Percentiles rank a stretch among this genome's conserved stretches.
Conservation (phyloP, 352 stramenopile species). For the Globisporangium middletonii region DNA sequence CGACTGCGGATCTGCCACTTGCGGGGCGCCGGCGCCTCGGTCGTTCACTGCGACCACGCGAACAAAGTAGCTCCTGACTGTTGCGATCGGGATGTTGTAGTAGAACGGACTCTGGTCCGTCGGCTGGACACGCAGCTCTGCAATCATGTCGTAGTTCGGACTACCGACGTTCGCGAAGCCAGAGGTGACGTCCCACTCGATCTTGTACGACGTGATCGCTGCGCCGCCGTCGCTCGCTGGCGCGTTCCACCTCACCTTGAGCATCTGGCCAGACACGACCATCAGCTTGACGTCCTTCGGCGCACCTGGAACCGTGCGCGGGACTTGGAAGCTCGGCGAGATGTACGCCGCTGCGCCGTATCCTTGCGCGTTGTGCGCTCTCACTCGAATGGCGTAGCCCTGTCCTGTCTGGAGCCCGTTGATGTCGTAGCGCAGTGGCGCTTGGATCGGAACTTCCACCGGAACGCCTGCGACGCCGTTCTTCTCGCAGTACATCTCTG, state of each 20-base stretch:
- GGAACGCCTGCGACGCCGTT: conserved; percentile 26
- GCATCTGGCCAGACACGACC: conserved; percentile 45
- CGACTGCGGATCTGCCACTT: conserved; percentile 37
- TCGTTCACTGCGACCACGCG: conserved; percentile 92
- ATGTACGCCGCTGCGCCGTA: conserved; percentile 49
- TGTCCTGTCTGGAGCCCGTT: conserved; percentile 42
- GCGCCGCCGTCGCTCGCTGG: conserved; percentile 66
- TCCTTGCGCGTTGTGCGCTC: conserved; percentile 53
- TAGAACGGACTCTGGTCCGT: conserved; percentile 69
- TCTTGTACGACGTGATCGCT: conserved; percentile 76
- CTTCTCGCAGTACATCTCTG: conserved; percentile 70
- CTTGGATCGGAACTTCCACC: conserved; percentile 27
- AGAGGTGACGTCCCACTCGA: conserved; percentile 89
- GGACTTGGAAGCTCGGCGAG: conserved; percentile 43
- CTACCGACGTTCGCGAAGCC: conserved; percentile 71
- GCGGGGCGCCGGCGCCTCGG: conserved; percentile 58
- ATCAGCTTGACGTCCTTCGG: conserved; percentile 42
- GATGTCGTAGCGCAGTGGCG: conserved; percentile 32
- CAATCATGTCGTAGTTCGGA: conserved; percentile 61
- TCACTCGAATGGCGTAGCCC: conserved; percentile 55
- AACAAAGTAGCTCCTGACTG: conserved; percentile 72
- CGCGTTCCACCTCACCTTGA: conserved; percentile 77
- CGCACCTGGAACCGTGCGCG: conserved; percentile 30
- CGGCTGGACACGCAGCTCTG: conserved; percentile 29
- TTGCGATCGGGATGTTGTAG: conserved; percentile 86